Percentiles rank a stretch among this genome's conserved stretches.
phyloP scores from a whole-genome alignment of 1,284 basidiomycete genomes.

The Trametes hirsuta region DNA sequence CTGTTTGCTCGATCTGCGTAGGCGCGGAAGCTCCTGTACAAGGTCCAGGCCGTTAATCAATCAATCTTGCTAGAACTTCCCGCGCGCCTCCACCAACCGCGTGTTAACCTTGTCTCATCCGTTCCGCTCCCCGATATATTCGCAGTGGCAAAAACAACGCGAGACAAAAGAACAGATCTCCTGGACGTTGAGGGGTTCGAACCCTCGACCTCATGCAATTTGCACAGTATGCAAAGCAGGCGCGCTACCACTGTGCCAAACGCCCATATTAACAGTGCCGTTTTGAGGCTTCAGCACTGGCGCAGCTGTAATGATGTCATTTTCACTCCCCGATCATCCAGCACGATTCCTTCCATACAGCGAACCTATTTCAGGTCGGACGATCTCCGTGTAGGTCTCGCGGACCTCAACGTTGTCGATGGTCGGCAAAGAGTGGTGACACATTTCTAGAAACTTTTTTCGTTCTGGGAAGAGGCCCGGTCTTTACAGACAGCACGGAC shows the following conservation, averaged over 20 bases:
- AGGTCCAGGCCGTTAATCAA: conserved; percentile 30
- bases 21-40: conserved; percentile 13
- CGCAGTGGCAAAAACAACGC: neutral
- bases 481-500: no score
- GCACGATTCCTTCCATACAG: no score
- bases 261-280: conserved; percentile 16
- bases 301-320: no score
- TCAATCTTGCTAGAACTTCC: conserved; percentile 33
- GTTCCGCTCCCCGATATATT: neutral
- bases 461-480: no score
- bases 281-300: no score
- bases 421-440: neutral
- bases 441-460: no score
- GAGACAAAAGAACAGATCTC: neutral
- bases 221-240: conserved; percentile 27
- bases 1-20: conserved; percentile 25
- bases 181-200: conserved; percentile 34
- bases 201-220: conserved; percentile 33
- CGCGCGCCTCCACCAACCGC: conserved; percentile 16
- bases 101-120: conserved; percentile 15
- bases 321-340: no score
- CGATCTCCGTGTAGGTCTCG: no score
- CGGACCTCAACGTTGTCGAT: neutral
- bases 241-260: conserved; percentile 35
- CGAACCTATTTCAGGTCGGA: no score